Evolutionary conservation across 2,329 filamentous ascomycete species (phyloP).

Genomic region (Pseudogymnoascus sp.): DNA sequence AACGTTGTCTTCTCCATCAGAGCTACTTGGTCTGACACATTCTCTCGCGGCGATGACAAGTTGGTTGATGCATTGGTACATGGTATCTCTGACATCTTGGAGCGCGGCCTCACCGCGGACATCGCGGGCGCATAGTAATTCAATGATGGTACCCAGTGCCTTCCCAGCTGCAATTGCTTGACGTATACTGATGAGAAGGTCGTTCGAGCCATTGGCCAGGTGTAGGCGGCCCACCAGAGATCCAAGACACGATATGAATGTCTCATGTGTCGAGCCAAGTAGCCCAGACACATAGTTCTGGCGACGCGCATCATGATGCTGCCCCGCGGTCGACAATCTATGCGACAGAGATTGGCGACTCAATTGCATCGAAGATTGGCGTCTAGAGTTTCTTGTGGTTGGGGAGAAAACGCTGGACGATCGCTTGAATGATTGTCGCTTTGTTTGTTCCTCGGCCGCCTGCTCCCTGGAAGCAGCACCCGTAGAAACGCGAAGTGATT

Average conservation of each 20-base stretch:
- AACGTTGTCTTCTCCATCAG: conserved; percentile 66
- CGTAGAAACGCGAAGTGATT: conserved; percentile 28
- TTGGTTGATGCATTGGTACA: conserved; percentile 75
- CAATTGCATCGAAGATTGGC: conserved; percentile 21
- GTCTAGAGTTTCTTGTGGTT: conserved; percentile 21
- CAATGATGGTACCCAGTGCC: conserved; percentile 70
- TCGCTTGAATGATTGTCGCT: conserved; percentile 27
- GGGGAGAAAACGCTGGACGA: conserved; percentile 22
- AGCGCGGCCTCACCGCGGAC: conserved; percentile 60
- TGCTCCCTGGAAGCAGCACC: conserved; percentile 25
- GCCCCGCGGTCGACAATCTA: conserved; percentile 62
- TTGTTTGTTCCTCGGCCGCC: conserved; percentile 26
- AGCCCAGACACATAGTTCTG: conserved; percentile 77
- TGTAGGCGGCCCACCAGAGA: conserved; percentile 89
- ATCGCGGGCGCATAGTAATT: conserved; percentile 75
- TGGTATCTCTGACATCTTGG: conserved; percentile 61
- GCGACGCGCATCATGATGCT: conserved; percentile 35
- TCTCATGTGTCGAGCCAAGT: conserved; percentile 74
- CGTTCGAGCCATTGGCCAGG: conserved; percentile 80
- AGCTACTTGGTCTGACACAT: conserved; percentile 63
- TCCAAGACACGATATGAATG: conserved; percentile 82
- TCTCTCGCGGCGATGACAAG: conserved; percentile 77
- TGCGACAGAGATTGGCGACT: conserved; percentile 46
- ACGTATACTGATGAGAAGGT: conserved; percentile 75
- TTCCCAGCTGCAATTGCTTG: conserved; percentile 78